A percentile compares a stretch with the other conserved stretches of the same genome.
Conservation (phyloP, 2,329 filamentous ascomycete genomes). For the Ascochyta fabae region DNA sequence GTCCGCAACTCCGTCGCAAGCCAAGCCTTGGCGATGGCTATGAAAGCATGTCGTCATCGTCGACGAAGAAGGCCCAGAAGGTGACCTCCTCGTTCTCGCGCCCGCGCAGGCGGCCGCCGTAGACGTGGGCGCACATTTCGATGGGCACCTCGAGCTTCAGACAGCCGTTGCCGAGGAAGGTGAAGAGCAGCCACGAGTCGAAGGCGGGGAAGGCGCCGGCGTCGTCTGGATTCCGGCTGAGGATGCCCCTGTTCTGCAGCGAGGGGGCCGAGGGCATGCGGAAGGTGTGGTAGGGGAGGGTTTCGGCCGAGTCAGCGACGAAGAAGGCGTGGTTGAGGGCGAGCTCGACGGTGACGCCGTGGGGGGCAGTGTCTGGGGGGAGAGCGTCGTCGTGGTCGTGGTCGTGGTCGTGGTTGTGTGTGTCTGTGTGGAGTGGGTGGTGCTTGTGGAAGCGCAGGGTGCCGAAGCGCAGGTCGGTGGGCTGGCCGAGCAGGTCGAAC, state of each 20-base stretch:
- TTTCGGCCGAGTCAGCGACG: constrained; percentile 45
- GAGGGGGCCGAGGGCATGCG: constrained; percentile 39
- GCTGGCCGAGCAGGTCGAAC: constrained; percentile 45
- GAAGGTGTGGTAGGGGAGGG: constrained; percentile 45
- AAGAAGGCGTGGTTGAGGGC: constrained; percentile 44
- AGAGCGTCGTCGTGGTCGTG: background rate
- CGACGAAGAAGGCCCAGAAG: constrained; percentile 47
- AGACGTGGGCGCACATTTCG: constrained; percentile 47
- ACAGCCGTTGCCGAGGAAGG: constrained; percentile 45
- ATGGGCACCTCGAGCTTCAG: constrained; percentile 46
- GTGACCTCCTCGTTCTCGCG: constrained; percentile 44
- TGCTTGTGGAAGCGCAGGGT: constrained; percentile 44
- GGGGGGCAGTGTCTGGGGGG: background rate
- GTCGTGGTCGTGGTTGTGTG: background rate
- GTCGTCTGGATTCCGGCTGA: constrained; percentile 39
- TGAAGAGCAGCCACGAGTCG: constrained; percentile 48
- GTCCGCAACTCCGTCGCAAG: constrained; percentile 30
- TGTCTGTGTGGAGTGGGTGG: background rate
- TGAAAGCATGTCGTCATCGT: constrained; percentile 32
- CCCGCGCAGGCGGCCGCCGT: constrained; percentile 38
- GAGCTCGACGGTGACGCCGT: constrained; percentile 38
- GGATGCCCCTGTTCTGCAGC: constrained; percentile 43
- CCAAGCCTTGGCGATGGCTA: constrained; percentile 20
- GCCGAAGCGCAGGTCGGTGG: constrained; percentile 44
- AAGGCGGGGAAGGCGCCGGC: constrained; percentile 41